Percentiles rank a stretch among this genome's conserved stretches.
Conservation (phyloP, 164 flowering plant species). For the Chloranthus sessilifolius region DNA sequence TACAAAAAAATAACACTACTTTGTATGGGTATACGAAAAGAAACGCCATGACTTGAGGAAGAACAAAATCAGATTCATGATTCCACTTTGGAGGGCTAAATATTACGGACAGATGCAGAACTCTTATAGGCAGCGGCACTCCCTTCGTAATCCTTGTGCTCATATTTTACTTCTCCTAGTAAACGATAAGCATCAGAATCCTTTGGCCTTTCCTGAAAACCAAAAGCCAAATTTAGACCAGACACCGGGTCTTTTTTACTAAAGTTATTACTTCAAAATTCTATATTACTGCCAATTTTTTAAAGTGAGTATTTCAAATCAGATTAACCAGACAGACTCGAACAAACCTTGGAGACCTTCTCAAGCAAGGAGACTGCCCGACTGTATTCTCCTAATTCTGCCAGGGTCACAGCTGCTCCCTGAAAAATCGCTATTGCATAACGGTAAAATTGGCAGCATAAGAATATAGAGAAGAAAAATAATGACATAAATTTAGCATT, state of each 20-base stretch:
- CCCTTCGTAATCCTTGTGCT: conserved; percentile 81
- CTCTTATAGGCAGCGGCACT: conserved; percentile 70
- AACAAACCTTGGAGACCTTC: conserved; percentile 57
- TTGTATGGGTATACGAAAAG: too few relatives aligned
- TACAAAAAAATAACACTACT: too few relatives aligned
- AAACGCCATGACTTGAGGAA: not conserved
- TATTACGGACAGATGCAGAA: conserved; percentile 48
- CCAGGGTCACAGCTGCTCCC: conserved; percentile 86
- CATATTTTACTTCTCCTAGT: conserved; percentile 86
- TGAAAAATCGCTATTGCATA: conserved; percentile 24
- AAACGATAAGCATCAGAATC: conserved; percentile 82
- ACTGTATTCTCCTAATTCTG: conserved; percentile 69
- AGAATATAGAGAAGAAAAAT: too few relatives aligned
- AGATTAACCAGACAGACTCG: not conserved
- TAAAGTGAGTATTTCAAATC: too few relatives aligned
- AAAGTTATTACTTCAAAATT: not conserved
- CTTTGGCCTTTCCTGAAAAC: conserved; percentile 52
- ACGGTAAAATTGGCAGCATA: not conserved
- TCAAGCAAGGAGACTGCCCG: conserved; percentile 64
- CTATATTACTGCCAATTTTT: too few relatives aligned
- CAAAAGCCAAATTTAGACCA: not conserved
- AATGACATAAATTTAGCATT: too few relatives aligned
- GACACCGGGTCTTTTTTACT: too few relatives aligned
- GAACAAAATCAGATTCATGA: conserved; percentile 2
- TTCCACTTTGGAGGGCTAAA: not conserved